phyloP scores from a whole-genome alignment of 495 filamentous ascomycete species.

The Monascus purpureus region DNA sequence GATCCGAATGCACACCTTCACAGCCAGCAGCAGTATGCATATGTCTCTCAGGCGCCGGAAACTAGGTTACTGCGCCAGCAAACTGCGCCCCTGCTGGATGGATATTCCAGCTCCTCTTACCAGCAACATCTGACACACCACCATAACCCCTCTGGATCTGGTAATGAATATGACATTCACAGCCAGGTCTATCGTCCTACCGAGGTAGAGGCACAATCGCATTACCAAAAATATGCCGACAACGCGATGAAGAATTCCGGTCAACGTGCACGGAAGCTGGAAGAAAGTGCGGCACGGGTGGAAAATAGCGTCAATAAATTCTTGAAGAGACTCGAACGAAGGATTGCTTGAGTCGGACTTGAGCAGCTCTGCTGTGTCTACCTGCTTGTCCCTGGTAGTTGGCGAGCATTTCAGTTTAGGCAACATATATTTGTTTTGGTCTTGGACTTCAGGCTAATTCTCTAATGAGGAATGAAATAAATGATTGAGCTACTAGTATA shows the following conservation, averaged over 20 bases:
- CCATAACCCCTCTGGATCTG: slow-evolving; percentile 12
- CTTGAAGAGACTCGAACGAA: slow-evolving; percentile 85
- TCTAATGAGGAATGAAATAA: too few species aligned
- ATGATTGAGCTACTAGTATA: too few species aligned
- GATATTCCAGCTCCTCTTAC: slow-evolving; percentile 48
- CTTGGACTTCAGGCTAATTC: too few species aligned
- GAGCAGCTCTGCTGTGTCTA: background rate
- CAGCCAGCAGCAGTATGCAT: slow-evolving; percentile 6
- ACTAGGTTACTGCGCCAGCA: too few species aligned
- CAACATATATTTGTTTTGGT: too few species aligned
- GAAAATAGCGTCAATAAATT: slow-evolving; percentile 71
- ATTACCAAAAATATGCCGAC: slow-evolving; percentile 32
- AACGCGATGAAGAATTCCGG: slow-evolving; percentile 37
- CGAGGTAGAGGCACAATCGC: slow-evolving; percentile 38
- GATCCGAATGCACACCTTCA: slow-evolving; percentile 32
- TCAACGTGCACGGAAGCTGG: slow-evolving; percentile 42
- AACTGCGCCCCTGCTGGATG: slow-evolving; percentile 18
- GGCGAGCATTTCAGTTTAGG: too few species aligned
- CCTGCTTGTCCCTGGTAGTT: background rate
- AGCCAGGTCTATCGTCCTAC: slow-evolving; percentile 66
- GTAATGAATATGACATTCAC: slow-evolving; percentile 52
- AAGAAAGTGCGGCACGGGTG: slow-evolving; percentile 50
- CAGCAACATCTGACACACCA: slow-evolving; percentile 19
- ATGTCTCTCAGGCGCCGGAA: too few species aligned
- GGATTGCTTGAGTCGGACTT: slow-evolving; percentile 6